phyloP scores from a whole-genome alignment of 2,329 filamentous ascomycete genomes.

The Trichocomaceae sp. region DNA sequence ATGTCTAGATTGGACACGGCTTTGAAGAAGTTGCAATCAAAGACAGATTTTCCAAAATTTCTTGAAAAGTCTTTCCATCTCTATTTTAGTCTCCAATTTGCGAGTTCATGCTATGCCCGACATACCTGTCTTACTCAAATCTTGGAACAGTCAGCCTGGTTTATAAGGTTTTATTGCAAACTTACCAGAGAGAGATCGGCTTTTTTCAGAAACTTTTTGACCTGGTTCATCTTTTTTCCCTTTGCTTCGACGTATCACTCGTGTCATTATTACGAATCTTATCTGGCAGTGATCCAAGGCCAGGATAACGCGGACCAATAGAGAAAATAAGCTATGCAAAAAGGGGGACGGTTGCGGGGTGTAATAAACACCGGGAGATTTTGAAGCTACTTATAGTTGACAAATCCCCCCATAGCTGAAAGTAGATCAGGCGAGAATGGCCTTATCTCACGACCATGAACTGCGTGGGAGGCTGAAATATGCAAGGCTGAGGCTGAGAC shows the following conservation, averaged over 20 bases:
- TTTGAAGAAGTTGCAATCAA: constrained; percentile 1
- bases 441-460: too few relatives aligned
- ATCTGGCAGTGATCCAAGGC: not conserved
- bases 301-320: too few relatives aligned
- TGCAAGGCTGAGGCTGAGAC: too few relatives aligned
- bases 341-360: too few relatives aligned
- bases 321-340: too few relatives aligned
- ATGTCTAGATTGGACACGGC: constrained; percentile 1
- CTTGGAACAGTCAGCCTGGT: not conserved
- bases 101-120: not conserved
- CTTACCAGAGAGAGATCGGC: not conserved
- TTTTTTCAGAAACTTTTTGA: not conserved
- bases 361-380: too few relatives aligned
- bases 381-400: too few relatives aligned
- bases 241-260: not conserved
- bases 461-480: too few relatives aligned
- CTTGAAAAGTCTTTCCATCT: not conserved
- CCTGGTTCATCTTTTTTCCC: not conserved
- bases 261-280: not conserved
- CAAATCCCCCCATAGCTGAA: too few relatives aligned
- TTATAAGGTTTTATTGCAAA: not conserved
- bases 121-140: constrained; percentile 1
- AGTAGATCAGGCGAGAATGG: too few relatives aligned
- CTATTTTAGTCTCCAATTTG: not conserved
- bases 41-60: not conserved